Evolutionary conservation across 2,329 filamentous ascomycete species (phyloP).

Genomic region (Ustulina deusta): DNA sequence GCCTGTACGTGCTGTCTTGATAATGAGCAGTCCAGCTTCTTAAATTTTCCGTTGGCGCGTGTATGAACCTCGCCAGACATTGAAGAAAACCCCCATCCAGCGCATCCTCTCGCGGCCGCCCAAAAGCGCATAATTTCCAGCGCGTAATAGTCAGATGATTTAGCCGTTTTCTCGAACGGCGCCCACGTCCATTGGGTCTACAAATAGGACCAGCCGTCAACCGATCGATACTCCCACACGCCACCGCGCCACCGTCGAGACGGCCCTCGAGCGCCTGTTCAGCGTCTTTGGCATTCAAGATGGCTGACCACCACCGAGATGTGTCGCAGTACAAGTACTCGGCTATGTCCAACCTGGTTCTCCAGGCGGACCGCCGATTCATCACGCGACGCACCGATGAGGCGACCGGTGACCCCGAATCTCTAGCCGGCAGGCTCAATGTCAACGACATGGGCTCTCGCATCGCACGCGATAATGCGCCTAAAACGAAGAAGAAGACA

Average conservation of each 20-base stretch:
- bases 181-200: constrained; percentile 48
- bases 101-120: background rate
- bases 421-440: constrained; percentile 91
- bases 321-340: constrained; percentile 99
- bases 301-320: constrained; percentile 82
- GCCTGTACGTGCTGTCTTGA: background rate
- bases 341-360: constrained; percentile 99
- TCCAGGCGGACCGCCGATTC: constrained; percentile 98
- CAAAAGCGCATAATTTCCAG: constrained; percentile 10
- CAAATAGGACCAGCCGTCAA: constrained; percentile 45
- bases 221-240: constrained; percentile 29
- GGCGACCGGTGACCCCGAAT: constrained; percentile 96
- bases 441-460: constrained; percentile 95
- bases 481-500: constrained; percentile 81
- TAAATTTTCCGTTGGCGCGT: constrained; percentile 35
- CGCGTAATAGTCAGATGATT: constrained; percentile 44
- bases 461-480: constrained; percentile 81
- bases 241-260: constrained; percentile 29
- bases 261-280: constrained; percentile 27
- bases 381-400: constrained; percentile 93
- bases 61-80: constrained; percentile 19
- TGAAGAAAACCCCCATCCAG: background rate
- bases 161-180: constrained; percentile 39
- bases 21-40: constrained; percentile 25
- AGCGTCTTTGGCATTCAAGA: constrained; percentile 55